Percentiles rank a stretch among this genome's conserved stretches.
phyloP scores from a whole-genome alignment of 768 basidiomycete species.

The Xerocomus spinulosus region DNA sequence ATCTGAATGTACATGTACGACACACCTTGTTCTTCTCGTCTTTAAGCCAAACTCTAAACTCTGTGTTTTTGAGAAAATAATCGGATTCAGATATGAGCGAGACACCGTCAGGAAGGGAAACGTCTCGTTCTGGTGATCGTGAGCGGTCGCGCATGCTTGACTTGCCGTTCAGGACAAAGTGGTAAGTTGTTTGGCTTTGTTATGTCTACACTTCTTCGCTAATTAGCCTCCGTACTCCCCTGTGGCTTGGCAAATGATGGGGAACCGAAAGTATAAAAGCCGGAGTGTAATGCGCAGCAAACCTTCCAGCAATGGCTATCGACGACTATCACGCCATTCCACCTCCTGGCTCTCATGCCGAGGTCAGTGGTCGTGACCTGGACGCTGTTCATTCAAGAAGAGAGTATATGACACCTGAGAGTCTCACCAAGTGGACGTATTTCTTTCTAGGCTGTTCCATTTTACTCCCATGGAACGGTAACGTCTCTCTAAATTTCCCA shows the following conservation, averaged over 20 bases:
- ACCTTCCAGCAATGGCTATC: neutral
- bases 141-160: conserved; percentile 33
- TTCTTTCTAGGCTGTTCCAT: conserved; percentile 76
- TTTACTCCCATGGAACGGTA: conserved; percentile 88
- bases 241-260: no score
- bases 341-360: neutral
- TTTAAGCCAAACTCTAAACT: conserved; percentile 85
- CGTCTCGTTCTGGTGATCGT: conserved; percentile 41
- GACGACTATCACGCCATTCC: neutral
- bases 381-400: conserved; percentile 16
- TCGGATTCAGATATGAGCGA: conserved; percentile 74
- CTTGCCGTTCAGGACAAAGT: no score
- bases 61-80: conserved; percentile 84
- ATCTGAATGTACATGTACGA: neutral
- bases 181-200: conserved; percentile 8
- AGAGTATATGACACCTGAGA: conserved; percentile 30
- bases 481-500: no score
- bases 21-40: conserved; percentile 59
- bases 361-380: neutral
- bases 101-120: conserved; percentile 50
- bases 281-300: neutral
- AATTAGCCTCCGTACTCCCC: no score
- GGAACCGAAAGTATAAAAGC: neutral
- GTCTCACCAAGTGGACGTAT: conserved; percentile 55
- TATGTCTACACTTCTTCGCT: neutral